These are phyloP conservation scores for Saccharomyces hybrid DNA, from an alignment of 1,139 yeast genomes.

Conservation along the genomic window DNA sequence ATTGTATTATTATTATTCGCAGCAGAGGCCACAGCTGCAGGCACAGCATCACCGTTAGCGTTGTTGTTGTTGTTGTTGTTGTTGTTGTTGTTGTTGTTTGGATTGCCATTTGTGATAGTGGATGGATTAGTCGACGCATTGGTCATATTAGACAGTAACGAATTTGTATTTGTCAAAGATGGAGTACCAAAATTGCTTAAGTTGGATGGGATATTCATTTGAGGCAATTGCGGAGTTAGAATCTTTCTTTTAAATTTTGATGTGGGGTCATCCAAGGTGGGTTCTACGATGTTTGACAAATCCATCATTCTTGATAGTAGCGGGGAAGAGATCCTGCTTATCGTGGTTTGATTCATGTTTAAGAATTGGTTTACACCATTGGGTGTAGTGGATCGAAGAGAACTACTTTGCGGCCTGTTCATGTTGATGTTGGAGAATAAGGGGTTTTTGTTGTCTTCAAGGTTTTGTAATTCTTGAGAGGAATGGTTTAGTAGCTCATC, in stretches of 20 bases:
- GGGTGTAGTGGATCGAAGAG: not conserved
- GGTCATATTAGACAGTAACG: not conserved
- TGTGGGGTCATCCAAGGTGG: conserved; percentile 24
- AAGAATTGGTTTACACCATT: conserved; percentile 12
- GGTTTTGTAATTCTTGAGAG: conserved; percentile 7
- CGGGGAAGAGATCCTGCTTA: conserved; percentile 23
- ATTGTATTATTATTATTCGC: not conserved
- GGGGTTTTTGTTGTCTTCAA: not conserved
- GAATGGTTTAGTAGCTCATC: conserved; percentile 18
- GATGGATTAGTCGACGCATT: not conserved
- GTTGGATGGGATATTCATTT: conserved; percentile 1
- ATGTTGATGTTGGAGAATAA: not conserved
- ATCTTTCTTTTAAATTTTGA: conserved; percentile 17
- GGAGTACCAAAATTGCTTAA: conserved; percentile 3
- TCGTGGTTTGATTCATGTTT: conserved; percentile 17
- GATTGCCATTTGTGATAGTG: not conserved
- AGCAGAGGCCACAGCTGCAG: no score
- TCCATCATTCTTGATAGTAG: conserved; percentile 24
- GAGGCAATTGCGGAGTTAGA: conserved; percentile 7
- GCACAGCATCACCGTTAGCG: not conserved
- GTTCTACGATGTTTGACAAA: conserved; percentile 22
- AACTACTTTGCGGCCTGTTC: not conserved
- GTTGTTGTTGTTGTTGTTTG: not conserved
- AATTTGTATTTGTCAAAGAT: not conserved
- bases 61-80: not conserved